These are phyloP conservation scores for Cylindrodendrum hubeiense DNA, from an alignment of 2,329 filamentous ascomycete species.

Conservation along the genomic window DNA sequence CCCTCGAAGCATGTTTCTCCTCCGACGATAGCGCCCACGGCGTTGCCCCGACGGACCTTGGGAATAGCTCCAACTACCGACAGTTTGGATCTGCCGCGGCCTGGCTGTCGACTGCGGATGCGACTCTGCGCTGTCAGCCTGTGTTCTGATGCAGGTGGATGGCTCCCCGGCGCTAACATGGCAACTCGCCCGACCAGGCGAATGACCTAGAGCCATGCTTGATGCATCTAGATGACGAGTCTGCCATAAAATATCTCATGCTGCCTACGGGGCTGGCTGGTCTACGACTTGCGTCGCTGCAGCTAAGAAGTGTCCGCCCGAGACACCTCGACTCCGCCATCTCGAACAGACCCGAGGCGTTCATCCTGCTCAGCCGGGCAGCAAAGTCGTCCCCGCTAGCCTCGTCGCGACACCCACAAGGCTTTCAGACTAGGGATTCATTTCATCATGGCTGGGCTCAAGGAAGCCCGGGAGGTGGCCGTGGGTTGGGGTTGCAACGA, in stretches of 20 bases:
- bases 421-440: background rate
- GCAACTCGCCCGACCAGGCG: background rate
- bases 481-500: constrained; percentile 43
- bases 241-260: constrained; percentile 22
- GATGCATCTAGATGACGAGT: constrained; percentile 17
- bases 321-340: background rate
- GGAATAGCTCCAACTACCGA: constrained; percentile 21
- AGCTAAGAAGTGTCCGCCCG: background rate
- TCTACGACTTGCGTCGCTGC: background rate
- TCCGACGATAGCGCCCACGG: background rate
- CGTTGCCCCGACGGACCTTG: background rate
- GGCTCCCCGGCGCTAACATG: constrained; percentile 18
- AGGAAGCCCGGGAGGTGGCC: constrained; percentile 23
- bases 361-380: background rate
- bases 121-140: constrained; percentile 28
- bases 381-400: background rate
- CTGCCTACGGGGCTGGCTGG: background rate
- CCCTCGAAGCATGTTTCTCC: background rate
- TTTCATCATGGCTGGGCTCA: background rate
- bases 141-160: constrained; percentile 6
- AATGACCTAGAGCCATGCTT: background rate
- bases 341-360: background rate
- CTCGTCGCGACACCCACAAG: constrained; percentile 3
- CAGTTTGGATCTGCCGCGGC: constrained; percentile 28
- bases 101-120: constrained; percentile 14